These are phyloP conservation scores for Hypoxylon lenormandii DNA, from an alignment of 495 filamentous ascomycete genomes.

Conservation along the genomic window DNA sequence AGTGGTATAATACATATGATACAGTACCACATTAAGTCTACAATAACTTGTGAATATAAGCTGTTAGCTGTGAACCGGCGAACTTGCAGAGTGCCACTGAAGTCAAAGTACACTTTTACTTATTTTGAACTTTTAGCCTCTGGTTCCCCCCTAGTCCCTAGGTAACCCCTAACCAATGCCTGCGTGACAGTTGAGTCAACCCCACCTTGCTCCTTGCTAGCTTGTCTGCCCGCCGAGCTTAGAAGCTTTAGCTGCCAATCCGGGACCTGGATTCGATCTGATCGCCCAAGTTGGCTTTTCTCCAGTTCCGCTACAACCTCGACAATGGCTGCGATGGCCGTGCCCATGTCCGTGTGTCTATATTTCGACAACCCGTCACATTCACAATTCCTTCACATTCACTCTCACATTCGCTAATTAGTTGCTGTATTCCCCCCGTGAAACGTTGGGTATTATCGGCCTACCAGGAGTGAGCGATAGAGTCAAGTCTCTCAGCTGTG, in stretches of 20 bases:
- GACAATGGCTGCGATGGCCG: neutral
- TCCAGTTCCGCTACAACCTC: slow-evolving; percentile 30
- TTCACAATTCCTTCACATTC: slow-evolving; percentile 6
- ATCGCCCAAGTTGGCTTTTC: slow-evolving; percentile 33
- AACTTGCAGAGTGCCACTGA: slow-evolving; percentile 10
- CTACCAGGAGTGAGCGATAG: too few relatives aligned
- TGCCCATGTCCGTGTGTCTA: neutral
- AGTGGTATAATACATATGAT: too few relatives aligned
- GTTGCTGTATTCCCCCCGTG: too few relatives aligned
- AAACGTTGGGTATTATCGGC: too few relatives aligned
- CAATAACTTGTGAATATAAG: too few relatives aligned
- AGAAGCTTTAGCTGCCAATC: slow-evolving; percentile 6
- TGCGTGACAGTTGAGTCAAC: too few relatives aligned
- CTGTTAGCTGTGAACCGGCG: too few relatives aligned
- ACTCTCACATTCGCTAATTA: neutral
- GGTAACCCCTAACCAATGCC: neutral
- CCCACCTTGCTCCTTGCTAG: too few relatives aligned
- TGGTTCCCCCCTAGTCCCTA: too few relatives aligned
- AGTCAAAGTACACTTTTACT: slow-evolving; percentile 26
- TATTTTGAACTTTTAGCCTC: slow-evolving; percentile 19
- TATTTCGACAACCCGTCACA: slow-evolving; percentile 6
- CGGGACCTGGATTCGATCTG: slow-evolving; percentile 16
- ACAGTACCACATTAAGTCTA: too few relatives aligned
- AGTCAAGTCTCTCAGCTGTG: too few relatives aligned
- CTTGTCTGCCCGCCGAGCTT: neutral